These are phyloP conservation scores for Cytidiella melzeri DNA, from an alignment of 768 basidiomycete genomes.

Conservation along the genomic window DNA sequence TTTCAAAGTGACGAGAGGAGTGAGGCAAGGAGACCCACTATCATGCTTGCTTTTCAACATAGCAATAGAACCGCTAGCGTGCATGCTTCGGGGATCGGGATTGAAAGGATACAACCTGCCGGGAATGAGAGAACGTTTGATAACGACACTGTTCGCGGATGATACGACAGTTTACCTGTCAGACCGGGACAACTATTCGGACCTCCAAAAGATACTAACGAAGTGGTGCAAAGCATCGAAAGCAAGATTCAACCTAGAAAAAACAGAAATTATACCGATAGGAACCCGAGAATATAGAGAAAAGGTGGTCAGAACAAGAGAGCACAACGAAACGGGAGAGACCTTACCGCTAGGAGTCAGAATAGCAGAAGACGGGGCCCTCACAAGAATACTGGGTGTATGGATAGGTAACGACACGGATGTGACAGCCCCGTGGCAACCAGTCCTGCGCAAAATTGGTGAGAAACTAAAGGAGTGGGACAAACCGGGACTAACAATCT, in stretches of 20 bases:
- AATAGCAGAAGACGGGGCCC: conserved; percentile 3
- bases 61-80: conserved; percentile 17
- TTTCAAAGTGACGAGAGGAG: conserved; percentile 13
- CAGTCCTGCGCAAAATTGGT: conserved; percentile 19
- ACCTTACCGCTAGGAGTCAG: not conserved
- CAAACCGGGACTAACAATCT: conserved; percentile 12
- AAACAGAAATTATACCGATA: conserved; percentile 21
- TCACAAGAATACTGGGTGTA: conserved; percentile 12
- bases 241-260: conserved; percentile 19
- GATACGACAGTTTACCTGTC: conserved; percentile 22
- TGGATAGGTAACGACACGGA: conserved; percentile 16
- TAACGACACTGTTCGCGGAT: conserved; percentile 22
- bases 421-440: conserved; percentile 3
- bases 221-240: conserved; percentile 20
- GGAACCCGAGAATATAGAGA: conserved; percentile 6
- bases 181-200: conserved; percentile 9
- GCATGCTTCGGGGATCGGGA: not conserved
- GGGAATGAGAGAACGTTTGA: conserved; percentile 3
- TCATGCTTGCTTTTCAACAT: conserved; percentile 20
- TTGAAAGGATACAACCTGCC: not conserved
- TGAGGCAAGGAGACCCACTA: conserved; percentile 19
- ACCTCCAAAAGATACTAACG: conserved; percentile 9
- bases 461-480: conserved; percentile 8
- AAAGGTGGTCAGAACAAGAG: not conserved
- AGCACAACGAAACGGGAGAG: not conserved